A percentile compares a stretch with the other conserved stretches of the same genome.
Conservation (phyloP, 2,329 filamentous ascomycete species). For the Delphinella strobiligena region DNA sequence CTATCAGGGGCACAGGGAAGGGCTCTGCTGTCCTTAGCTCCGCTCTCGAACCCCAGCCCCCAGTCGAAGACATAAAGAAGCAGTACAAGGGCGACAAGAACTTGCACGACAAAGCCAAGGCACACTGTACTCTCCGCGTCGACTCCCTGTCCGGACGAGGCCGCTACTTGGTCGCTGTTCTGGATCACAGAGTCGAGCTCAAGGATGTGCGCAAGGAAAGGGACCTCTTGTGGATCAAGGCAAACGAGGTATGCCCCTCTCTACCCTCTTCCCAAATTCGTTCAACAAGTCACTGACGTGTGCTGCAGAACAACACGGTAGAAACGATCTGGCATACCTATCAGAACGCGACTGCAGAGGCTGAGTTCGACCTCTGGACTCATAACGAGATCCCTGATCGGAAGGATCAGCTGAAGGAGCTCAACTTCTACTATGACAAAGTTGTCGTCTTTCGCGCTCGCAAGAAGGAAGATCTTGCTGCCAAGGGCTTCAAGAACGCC, state of each 20-base stretch:
- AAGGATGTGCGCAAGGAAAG: constrained; percentile 11
- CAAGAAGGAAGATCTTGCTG: no score
- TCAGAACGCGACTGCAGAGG: constrained; percentile 8
- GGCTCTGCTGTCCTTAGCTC: no score
- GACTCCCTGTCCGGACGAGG: constrained; percentile 12
- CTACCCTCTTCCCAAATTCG: background rate
- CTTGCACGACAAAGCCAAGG: constrained; percentile 16
- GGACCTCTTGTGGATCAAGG: constrained; percentile 23
- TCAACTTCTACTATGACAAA: constrained; percentile 20
- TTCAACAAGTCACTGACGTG: background rate
- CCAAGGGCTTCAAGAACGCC: background rate
- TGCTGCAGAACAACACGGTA: constrained; percentile 16
- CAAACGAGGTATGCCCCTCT: constrained; percentile 12
- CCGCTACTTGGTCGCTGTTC: constrained; percentile 24
- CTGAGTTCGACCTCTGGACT: constrained; percentile 15
- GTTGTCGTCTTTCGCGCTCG: constrained; percentile 18
- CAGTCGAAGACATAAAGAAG: constrained; percentile 3
- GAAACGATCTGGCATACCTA: constrained; percentile 19
- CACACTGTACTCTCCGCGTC: no score
- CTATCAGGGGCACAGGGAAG: no score
- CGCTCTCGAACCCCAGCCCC: no score
- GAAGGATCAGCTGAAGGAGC: constrained; percentile 14
- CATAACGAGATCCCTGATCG: constrained; percentile 13
- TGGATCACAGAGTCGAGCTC: constrained; percentile 11
- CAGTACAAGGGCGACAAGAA: constrained; percentile 9